Base-by-base conservation (phyloP, 2,329 filamentous ascomycete species). In the Ophiosphaerella korrae region DNA sequence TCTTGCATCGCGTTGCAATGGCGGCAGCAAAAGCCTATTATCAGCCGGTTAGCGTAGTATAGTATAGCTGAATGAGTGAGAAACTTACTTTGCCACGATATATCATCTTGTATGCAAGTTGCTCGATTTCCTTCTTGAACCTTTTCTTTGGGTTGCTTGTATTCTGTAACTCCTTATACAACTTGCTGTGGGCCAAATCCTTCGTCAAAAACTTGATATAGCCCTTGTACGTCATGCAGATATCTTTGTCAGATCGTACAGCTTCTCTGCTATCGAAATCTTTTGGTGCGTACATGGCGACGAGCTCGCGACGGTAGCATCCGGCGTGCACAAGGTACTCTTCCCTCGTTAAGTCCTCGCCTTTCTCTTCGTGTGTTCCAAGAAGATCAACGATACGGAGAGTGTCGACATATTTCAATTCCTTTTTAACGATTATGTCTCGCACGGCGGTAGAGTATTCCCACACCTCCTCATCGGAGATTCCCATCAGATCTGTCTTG, bases 381-480 rank as follows among this genome's bases (percentile, higher is more conserved):
- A 29, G 26, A 29, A 29, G 6, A 29, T 29, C 26, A 29, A 29
- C 11, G 11, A 29, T 29, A 29, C 11, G 26, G 26, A 29, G 26
- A 29, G 26, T 29, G 26, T 29, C 26, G 26, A 29, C 26, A 29
- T 29, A 29, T 11, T 29, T 29, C 6, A 29, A 29, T 29, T 11
- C 26, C 11, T 29, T 29, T 29, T 29, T 11, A 11, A 29, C 26
- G 26, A 29, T 29, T 29, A 11, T 29, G 3, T 29, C 26, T 29
- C 26, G 7, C 7, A 29, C 26, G 7, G 26, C 26, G 26, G 26
- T 21, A 21, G 18, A 21, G 64, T 46, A 78, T 60, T 66, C 62
- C 75, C 75, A 79, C 1, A 76, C 74, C 2, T 66, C 71, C 2
- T 70, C 66, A 40, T 78, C 77, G 0, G 75, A 60, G 9, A 79